Evolutionary conservation across 139 green algal genomes (phyloP), one percentile per base, ranked within the genome.

Genomic region (Astrephomene gubernaculifera): DNA sequence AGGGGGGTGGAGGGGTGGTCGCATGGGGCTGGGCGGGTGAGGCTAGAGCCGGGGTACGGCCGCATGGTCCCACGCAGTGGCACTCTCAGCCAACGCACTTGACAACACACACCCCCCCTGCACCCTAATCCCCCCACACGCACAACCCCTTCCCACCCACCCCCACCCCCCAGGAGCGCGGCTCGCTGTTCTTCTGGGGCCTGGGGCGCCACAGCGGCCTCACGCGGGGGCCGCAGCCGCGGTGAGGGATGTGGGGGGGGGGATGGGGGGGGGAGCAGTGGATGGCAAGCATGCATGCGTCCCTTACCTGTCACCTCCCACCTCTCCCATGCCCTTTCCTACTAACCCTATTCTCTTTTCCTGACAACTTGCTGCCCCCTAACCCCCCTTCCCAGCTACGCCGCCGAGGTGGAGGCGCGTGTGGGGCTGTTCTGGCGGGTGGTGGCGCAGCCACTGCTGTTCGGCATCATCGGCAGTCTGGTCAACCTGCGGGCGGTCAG

Each of bases 401-500:
- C 73, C 1, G 25, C 38, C 24, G 83, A 91, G 81, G 76, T 81
- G 45, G 65, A 89, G 22, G 71, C 86, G 29, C 76, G 86, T 25
- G 41, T 88, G 75, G 57, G 65, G 14, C 45, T 81, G 85, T 86
- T 95, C 14, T 95, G 91, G 91, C 85, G 87, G 27, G 85, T 92
- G 44, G 75, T 94, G 38, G 87, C 90, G 76, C 90, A 94, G 91
- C 95, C 95, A 5, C 87, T 98, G 68, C 90, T 98, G 64, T 98
- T 98, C 89, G 91, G 91, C 43, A 95, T 95, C 21, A 96, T 97
- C 35, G 95, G 95, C 33, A 87, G 87, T 38, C 86, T 86, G 43
- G 89, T 97, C 57, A 72, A 95, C 7, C 95, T 97, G 57, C 38
- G 57, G 6, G 86, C 71, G 3, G 63, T 96, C 22, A 44, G 64